Percentiles rank a stretch among this genome's conserved stretches.
These are phyloP conservation scores for Zalaria sp. DNA, from an alignment of 2,329 filamentous ascomycete genomes.

Conservation along the genomic window DNA sequence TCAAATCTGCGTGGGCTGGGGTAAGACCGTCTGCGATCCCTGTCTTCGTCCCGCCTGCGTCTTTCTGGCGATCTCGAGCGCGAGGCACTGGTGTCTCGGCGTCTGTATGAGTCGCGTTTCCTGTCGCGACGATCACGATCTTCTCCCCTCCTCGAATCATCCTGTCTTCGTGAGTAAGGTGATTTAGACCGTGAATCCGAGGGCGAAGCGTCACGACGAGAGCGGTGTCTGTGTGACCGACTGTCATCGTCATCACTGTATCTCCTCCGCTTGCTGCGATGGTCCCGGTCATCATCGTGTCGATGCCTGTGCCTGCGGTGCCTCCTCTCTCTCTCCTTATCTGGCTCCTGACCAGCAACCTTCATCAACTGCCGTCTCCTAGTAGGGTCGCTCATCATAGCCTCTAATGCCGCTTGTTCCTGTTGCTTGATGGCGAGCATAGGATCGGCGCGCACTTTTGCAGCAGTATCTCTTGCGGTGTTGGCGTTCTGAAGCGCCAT, in stretches of 20 bases:
- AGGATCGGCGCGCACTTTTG: slow-evolving; percentile 83
- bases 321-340: slow-evolving; percentile 13
- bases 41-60: slow-evolving; percentile 13
- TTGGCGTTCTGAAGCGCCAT: slow-evolving; percentile 56
- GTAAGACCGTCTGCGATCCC: slow-evolving; percentile 3
- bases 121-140: slow-evolving; percentile 9
- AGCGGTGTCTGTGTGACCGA: slow-evolving; percentile 15
- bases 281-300: slow-evolving; percentile 13
- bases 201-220: slow-evolving; percentile 13
- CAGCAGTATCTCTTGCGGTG: slow-evolving; percentile 61
- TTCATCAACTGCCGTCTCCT: slow-evolving; percentile 53
- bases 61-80: slow-evolving; percentile 25
- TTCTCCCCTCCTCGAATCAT: slow-evolving; percentile 3
- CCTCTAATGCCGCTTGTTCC: slow-evolving; percentile 40
- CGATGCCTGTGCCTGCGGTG: slow-evolving; percentile 16
- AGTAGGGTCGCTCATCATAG: slow-evolving; percentile 65
- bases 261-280: slow-evolving; percentile 17
- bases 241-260: slow-evolving; percentile 20
- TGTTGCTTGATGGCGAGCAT: slow-evolving; percentile 86
- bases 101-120: slow-evolving; percentile 10
- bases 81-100: slow-evolving; percentile 13
- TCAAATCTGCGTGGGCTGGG: slow-evolving; percentile 5
- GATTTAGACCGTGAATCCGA: slow-evolving; percentile 12
- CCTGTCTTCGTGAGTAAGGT: slow-evolving; percentile 10
- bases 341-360: slow-evolving; percentile 20